phyloP scores from a whole-genome alignment of 148 eudicot species.

The Rhododendron williamsianum region DNA sequence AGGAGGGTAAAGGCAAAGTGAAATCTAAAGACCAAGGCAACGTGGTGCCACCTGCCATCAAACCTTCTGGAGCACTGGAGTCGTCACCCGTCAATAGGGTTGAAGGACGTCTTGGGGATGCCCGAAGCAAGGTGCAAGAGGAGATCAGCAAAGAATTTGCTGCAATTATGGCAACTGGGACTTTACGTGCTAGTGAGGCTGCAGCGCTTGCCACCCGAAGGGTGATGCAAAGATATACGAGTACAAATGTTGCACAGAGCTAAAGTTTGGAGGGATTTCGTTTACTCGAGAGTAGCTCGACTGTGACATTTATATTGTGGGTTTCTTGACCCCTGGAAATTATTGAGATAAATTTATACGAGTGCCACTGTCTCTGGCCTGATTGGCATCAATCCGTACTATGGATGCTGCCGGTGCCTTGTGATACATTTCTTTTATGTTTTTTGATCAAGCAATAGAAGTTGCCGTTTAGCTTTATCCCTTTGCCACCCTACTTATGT shows the following conservation, averaged over 20 bases:
- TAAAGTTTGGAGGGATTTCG: conserved; percentile 14
- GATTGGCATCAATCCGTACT: neutral
- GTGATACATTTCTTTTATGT: neutral
- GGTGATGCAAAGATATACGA: conserved; percentile 81
- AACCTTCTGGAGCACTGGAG: conserved; percentile 18
- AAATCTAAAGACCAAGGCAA: conserved; percentile 16
- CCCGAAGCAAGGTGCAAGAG: conserved; percentile 79
- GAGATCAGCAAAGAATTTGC: conserved; percentile 78
- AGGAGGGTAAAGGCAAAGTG: conserved; percentile 2
- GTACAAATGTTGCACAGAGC: conserved; percentile 38
- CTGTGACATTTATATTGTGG: neutral
- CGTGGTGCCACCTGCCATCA: conserved; percentile 20
- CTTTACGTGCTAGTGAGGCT: conserved; percentile 87
- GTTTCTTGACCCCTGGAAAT: neutral
- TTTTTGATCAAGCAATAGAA: neutral
- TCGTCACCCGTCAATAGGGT: conserved; percentile 16
- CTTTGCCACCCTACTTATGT: neutral
- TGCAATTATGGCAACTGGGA: conserved; percentile 78
- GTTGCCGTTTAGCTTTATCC: neutral
- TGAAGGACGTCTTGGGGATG: conserved; percentile 56
- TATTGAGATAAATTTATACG: neutral
- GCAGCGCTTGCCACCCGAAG: conserved; percentile 84
- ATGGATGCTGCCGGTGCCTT: neutral
- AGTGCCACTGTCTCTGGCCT: neutral
- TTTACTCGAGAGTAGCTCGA: neutral